Percentiles rank a stretch among this genome's conserved stretches.
Evolutionary conservation across 768 basidiomycete species (phyloP).

Genomic region (Grammothele lineata): DNA sequence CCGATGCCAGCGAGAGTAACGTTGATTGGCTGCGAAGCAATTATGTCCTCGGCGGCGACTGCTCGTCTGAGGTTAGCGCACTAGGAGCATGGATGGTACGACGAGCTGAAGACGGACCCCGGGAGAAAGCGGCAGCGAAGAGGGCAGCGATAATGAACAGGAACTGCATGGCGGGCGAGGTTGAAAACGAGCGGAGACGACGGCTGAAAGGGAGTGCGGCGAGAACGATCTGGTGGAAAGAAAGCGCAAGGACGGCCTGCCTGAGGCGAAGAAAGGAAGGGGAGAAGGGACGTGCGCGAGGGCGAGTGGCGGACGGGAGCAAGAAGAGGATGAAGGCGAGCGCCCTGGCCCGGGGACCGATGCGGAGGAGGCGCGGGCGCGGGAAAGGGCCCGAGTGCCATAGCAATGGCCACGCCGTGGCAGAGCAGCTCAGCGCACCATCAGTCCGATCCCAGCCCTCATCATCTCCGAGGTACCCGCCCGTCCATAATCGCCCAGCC

Average conservation of each 20-base stretch:
- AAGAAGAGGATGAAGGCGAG: not conserved
- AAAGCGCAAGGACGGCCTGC: conserved; percentile 26
- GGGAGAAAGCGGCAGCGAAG: conserved; percentile 46
- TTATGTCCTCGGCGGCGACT: conserved; percentile 40
- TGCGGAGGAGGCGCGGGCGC: not conserved
- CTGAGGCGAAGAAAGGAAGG: conserved; percentile 25
- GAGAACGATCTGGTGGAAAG: conserved; percentile 20
- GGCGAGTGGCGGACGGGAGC: conserved; percentile 8
- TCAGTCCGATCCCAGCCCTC: not conserved
- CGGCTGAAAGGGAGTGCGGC: conserved; percentile 4
- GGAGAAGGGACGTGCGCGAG: conserved; percentile 2
- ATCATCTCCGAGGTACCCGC: not conserved
- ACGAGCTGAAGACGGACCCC: no score
- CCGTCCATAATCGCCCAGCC: not conserved
- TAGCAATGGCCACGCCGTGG: conserved; percentile 6
- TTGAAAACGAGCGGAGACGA: no score
- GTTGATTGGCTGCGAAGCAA: no score
- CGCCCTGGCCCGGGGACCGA: not conserved
- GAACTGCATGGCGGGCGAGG: no score
- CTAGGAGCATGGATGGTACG: no score
- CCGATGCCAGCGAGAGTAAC: conserved; percentile 34
- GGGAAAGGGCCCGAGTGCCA: conserved; percentile 7
- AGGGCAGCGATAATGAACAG: conserved; percentile 28
- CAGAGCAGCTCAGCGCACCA: no score
- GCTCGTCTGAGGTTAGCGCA: no score